Percentiles rank a stretch among this genome's conserved stretches.
Evolutionary conservation across 2,329 filamentous ascomycete genomes (phyloP).

Genomic region (Talaromyces verruculosus): DNA sequence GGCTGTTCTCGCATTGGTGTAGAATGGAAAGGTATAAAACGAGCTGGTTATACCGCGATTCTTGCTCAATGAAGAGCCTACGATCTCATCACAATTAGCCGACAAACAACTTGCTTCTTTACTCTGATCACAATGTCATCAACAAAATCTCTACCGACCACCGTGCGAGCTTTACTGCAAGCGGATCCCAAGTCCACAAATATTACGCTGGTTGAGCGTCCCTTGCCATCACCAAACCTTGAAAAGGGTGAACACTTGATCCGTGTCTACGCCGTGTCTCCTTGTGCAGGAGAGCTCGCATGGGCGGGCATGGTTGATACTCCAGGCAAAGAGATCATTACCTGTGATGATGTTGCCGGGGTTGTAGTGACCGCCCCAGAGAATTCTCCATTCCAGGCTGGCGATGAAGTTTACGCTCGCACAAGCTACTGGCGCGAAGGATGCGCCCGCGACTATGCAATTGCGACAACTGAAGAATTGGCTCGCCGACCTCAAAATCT

Average conservation of each 20-base stretch:
- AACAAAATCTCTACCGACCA: neutral
- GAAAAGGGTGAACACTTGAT: slow-evolving; percentile 41
- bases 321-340: slow-evolving; percentile 24
- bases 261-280: slow-evolving; percentile 40
- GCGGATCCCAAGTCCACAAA: neutral
- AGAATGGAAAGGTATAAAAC: neutral
- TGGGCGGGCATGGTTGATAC: slow-evolving; percentile 41
- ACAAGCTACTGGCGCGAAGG: slow-evolving; percentile 41
- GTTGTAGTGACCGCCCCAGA: neutral
- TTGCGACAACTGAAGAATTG: slow-evolving; percentile 41
- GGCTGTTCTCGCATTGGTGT: neutral
- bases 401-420: slow-evolving; percentile 42
- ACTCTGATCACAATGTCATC: neutral
- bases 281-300: slow-evolving; percentile 46
- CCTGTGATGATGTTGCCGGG: neutral
- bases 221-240: slow-evolving; percentile 27
- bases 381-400: slow-evolving; percentile 33
- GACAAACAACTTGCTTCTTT: neutral
- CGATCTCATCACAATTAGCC: neutral
- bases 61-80: neutral
- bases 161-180: neutral
- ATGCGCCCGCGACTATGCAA: slow-evolving; percentile 42
- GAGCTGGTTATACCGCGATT: neutral
- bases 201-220: neutral
- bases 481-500: slow-evolving; percentile 39